Base-by-base conservation (phyloP, 2,329 filamentous ascomycete species). In the Raffaelea deltoideospora region DNA sequence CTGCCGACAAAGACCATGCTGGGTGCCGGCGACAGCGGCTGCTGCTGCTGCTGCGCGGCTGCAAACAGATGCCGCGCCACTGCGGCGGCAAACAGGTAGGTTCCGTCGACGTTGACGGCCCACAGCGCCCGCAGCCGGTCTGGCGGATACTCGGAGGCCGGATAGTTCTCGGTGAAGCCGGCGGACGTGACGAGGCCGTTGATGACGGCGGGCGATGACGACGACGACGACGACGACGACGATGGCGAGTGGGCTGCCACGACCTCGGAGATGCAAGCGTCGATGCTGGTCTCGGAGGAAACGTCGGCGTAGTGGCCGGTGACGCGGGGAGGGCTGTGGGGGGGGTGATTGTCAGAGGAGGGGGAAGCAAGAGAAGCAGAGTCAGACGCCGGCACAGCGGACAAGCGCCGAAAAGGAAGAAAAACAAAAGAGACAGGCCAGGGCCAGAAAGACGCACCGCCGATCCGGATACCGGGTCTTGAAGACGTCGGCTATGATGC, bases 181-280 rank as follows among this genome's bases (percentile, higher is more conserved):
- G 88, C 88, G n/a, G 85, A 92, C 20, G 88, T 95, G 49, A 96
- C 87, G 20, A 96, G 71, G 58, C 84, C 79, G 60, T 94, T 86
- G 48, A 95, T 85, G 57, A 81, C 79, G 58, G 31, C n/a, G 15
- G 20, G 33, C 13, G 15, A 18, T 4, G 14, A 2, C 2, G 10
- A 1, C 19, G 33, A 4, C 11, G 3, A 23, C 2, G 21, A 8
- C 28, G 27, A 3, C n/a, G 34, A 20, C 4, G 18, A 17, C 21
- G 11, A 79, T 78, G 54, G 33, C 18, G 41, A 33, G 24, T 94
- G 87, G 41, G 70, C 60, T 34, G 63, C 49, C 35, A 88, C 54
- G 46, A 88, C 70, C 42, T 85, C 79, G 27, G 66, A 63, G 46
- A 95, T 68, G 48, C 80, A 80, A 23, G 64, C 58, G 40, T 81